Evolutionary conservation across 352 stramenopile genomes (phyloP), one percentile per base, ranked within the genome.

Genomic region (Globisporangium yorkense): DNA sequence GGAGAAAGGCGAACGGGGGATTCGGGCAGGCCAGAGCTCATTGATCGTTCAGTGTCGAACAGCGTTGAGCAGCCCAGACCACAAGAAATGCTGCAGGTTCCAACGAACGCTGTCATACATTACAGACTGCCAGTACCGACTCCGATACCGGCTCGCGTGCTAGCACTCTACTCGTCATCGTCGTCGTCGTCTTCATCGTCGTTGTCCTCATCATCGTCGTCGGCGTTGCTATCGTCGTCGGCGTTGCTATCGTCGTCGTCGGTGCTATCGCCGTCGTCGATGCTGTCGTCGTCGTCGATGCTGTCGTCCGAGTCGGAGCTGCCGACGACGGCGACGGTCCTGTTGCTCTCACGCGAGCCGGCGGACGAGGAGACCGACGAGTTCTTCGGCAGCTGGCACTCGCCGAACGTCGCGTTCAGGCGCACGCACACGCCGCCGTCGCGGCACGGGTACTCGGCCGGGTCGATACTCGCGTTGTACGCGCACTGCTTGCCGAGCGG

Each of bases 401-500:
- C 56, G 51, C 77, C 77, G 56, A 77, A 84, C 24, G 75, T 81
- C 63, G 75, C 71, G 61, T 78, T 86, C 46, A 75, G 65, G 5
- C 75, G 75, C 33, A 84, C 56, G 48, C 78, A 88, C 3, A 72
- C 61, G 49, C 75, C 65, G 47, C 51, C 54, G 18, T 76, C 71
- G 37, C 62, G 60, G 61, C 77, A 88, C 45, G 75, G 78, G 51
- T 88, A 86, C 63, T 84, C 54, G 24, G 67, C 68, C 13, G 77
- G 71, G 47, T 86, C 75, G 43, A 80, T 68, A 47, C 65, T 74
- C 56, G 53, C 72, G 64, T 87, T 75, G 67, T 80, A 88, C 31
- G 74, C 72, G 65, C 78, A 87, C 56, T 82, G 78, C 18, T 76
- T 33, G 59, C 78, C 78, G 44, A 84, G 62, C 16, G 71, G 65